Conservation (phyloP, 2,329 filamentous ascomycete genomes). For the Xylariaceae sp. region DNA sequence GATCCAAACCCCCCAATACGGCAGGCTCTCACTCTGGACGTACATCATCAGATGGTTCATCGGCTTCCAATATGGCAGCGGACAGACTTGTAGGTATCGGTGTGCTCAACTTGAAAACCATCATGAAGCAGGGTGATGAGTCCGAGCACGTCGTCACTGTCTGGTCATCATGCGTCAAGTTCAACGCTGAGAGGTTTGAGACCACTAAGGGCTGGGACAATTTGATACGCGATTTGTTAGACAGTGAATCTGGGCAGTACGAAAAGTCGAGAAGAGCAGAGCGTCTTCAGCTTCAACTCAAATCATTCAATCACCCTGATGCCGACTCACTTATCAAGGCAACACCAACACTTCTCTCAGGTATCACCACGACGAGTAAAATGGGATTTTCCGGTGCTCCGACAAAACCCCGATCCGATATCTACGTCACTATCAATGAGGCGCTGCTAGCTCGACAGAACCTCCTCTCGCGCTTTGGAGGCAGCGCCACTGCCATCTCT, state of each 20-base stretch:
- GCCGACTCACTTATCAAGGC: slow-evolving; percentile 76
- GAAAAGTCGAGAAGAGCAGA: slow-evolving; percentile 70
- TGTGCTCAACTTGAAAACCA: slow-evolving; percentile 67
- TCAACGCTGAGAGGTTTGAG: slow-evolving; percentile 52
- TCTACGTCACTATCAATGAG: slow-evolving; percentile 82
- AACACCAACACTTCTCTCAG: slow-evolving; percentile 82
- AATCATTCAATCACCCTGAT: slow-evolving; percentile 72
- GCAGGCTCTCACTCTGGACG: slow-evolving; percentile 46
- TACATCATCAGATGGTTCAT: slow-evolving; percentile 30
- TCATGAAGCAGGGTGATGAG: slow-evolving; percentile 69
- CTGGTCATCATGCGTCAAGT: slow-evolving; percentile 62
- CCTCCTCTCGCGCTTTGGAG: slow-evolving; percentile 59
- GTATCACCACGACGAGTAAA: slow-evolving; percentile 75
- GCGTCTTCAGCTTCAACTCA: slow-evolving; percentile 73
- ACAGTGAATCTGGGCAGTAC: slow-evolving; percentile 69
- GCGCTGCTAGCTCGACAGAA: slow-evolving; percentile 76
- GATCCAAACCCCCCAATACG: slow-evolving; percentile 46
- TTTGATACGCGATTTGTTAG: slow-evolving; percentile 67
- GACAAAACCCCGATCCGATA: slow-evolving; percentile 83
- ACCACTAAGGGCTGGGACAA: slow-evolving; percentile 66
- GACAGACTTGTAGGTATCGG: slow-evolving; percentile 73
- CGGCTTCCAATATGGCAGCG: slow-evolving; percentile 40
- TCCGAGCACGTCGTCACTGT: slow-evolving; percentile 72
- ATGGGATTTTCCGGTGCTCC: slow-evolving; percentile 94
- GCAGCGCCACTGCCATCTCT: slow-evolving; percentile 70